phyloP scores from a whole-genome alignment of 139 green algal genomes.

The Coelastrella sp. region DNA sequence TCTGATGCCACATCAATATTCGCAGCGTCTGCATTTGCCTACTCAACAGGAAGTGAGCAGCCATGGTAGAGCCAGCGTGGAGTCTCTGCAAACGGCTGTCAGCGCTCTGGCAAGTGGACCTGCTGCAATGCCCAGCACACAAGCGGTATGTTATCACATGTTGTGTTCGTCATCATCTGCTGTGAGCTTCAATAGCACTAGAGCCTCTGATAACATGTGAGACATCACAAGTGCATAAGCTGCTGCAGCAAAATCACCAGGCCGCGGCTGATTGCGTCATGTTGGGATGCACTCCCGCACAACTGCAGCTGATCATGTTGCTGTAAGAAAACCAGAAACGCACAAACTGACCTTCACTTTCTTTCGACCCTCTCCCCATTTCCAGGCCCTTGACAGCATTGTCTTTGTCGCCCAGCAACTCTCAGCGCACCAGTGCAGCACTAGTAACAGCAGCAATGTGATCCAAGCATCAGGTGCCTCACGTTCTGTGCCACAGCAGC shows the following conservation, averaged over 20 bases:
- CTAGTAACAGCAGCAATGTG: neutral
- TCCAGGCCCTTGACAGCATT: neutral
- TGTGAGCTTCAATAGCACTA: too few relatives aligned
- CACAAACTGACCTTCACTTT: too few relatives aligned
- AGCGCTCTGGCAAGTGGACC: neutral
- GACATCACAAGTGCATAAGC: neutral
- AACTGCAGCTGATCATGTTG: neutral
- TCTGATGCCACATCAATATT: too few relatives aligned
- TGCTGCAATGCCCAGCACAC: neutral
- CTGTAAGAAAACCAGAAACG: neutral
- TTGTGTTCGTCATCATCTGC: too few relatives aligned
- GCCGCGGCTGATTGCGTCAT: too few relatives aligned
- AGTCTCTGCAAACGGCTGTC: neutral
- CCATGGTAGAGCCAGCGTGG: neutral
- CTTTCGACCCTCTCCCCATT: too few relatives aligned
- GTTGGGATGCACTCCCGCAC: too few relatives aligned
- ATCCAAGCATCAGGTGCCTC: too few relatives aligned
- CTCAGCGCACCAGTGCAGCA: neutral
- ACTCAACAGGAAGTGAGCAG: neutral
- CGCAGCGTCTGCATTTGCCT: too few relatives aligned
- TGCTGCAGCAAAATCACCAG: neutral
- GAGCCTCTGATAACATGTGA: too few relatives aligned
- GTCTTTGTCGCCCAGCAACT: neutral
- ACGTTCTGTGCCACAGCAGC: neutral
- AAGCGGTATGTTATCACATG: neutral